Base-by-base conservation (phyloP, 2,329 filamentous ascomycete species). In the Diaporthe citriasiana region DNA sequence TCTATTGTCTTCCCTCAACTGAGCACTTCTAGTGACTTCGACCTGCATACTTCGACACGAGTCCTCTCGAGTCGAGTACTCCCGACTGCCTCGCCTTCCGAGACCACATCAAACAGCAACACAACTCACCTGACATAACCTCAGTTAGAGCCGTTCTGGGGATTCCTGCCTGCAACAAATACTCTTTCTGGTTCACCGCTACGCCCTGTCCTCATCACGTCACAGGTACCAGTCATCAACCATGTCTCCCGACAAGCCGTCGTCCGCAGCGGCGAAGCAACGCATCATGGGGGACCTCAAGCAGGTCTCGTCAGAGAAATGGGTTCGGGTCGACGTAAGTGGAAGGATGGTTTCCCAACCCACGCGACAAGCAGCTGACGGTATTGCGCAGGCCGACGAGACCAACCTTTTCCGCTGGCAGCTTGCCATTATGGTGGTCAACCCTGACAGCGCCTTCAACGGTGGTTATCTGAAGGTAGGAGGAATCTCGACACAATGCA, bases 231-330 rank as follows among this genome's bases (percentile, higher is more conserved):
- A 42, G 22, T 33, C 47, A 56, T 27, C 66, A 70, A 81, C 70
- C 76, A 87, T 87, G 85, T 85, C 85, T 35, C 82, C 74, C 22
- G 70, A 75, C 22, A 75, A 77, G 57, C 79, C 70, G 25, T 71
- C 70, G 47, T 22, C 70, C 42, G 70, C 70, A 4, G 78, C 70
- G 85, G 86, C 78, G 92, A 93, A 95, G 84, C 92, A 94, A 80
- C 93, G 97, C 69, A 89, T 98, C 72, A 95, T 97, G 93, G 93
- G 93, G 78, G 96, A 98, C 87, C 92, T 94, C 85, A 93, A 93
- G 83, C 88, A 90, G 57, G 89, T 98, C 53, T 88, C 91, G 71
- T 95, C 97, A 83, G 95, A 98, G 88, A 95, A 94, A 82, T 99
- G 96, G 96, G 93, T 97, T 25, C 91, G 96, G 79, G 94, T 98